phyloP scores from a whole-genome alignment of 2,329 filamentous ascomycete genomes.

The Ophiosphaerella narmari region DNA sequence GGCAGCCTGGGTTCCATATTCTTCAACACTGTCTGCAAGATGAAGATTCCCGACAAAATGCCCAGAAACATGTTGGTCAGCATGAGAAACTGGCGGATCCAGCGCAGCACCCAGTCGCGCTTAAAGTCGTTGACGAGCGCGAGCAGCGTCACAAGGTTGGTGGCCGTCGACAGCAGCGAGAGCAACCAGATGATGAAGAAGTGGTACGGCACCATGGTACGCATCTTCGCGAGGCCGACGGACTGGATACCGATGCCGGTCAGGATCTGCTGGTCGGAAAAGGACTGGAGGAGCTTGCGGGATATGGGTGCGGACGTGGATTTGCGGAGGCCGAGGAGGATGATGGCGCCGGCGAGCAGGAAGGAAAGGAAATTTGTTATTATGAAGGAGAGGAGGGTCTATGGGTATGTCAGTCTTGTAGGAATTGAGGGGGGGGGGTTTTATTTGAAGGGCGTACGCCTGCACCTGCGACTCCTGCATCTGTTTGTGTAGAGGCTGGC shows the following conservation, averaged over 20 bases:
- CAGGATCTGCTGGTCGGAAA: conserved; percentile 71
- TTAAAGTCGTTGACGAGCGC: conserved; percentile 69
- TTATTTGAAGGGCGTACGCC: conserved; percentile 51
- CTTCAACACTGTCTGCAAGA: conserved; percentile 60
- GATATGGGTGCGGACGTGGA: conserved; percentile 57
- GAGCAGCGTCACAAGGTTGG: conserved; percentile 68
- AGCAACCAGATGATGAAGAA: conserved; percentile 75
- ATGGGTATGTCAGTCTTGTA: not conserved
- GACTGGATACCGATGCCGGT: conserved; percentile 71
- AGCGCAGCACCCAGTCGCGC: conserved; percentile 68
- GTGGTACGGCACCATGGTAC: conserved; percentile 66
- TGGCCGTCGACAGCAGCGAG: conserved; percentile 66
- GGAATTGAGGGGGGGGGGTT: not conserved
- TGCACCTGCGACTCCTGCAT: conserved; percentile 63
- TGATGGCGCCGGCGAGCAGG: conserved; percentile 59
- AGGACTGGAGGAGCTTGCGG: conserved; percentile 67
- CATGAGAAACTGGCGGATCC: conserved; percentile 69
- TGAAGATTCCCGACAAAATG: conserved; percentile 60
- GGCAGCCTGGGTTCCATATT: conserved; percentile 61
- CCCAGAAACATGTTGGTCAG: conserved; percentile 66
- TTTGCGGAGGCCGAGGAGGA: conserved; percentile 58
- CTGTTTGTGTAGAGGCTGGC: conserved; percentile 53
- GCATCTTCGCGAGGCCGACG: conserved; percentile 64
- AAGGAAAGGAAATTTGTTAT: conserved; percentile 65
- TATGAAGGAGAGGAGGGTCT: conserved; percentile 68